Conservation (phyloP, 371 early-diverging fungal genomes). For the Rhizopus microsporus region DNA sequence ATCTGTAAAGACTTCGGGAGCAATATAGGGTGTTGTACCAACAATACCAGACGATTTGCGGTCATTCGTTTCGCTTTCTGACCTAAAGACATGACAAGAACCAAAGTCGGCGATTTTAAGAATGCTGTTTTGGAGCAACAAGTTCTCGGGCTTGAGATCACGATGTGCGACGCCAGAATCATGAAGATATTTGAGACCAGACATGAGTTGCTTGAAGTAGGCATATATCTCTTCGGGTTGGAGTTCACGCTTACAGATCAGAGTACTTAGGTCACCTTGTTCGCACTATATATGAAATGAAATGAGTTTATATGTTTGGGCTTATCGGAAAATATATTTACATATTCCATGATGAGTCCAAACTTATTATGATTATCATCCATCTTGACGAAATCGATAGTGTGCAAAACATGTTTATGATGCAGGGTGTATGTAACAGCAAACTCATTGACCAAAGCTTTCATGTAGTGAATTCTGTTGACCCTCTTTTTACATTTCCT, state of each 20-base stretch:
- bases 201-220: conserved; percentile 63
- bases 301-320: neutral
- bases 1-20: conserved; percentile 68
- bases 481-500: conserved; percentile 37
- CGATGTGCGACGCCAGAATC: conserved; percentile 72
- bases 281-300: conserved; percentile 28
- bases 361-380: conserved; percentile 33
- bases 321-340: conserved; percentile 14
- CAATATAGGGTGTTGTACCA: conserved; percentile 86
- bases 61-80: conserved; percentile 67
- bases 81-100: conserved; percentile 86
- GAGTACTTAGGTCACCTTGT: conserved; percentile 39
- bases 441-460: conserved; percentile 46
- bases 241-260: conserved; percentile 31
- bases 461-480: conserved; percentile 27
- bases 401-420: conserved; percentile 24
- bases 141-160: conserved; percentile 74
- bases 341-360: conserved; percentile 51
- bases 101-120: conserved; percentile 94
- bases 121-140: conserved; percentile 39
- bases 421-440: conserved; percentile 27
- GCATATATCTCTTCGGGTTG: conserved; percentile 32
- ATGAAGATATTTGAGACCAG: conserved; percentile 75
- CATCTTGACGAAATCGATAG: conserved; percentile 35
- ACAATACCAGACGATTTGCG: conserved; percentile 76